phyloP scores from a whole-genome alignment of 129 eudicot species.

The Helianthus tuberosus region DNA sequence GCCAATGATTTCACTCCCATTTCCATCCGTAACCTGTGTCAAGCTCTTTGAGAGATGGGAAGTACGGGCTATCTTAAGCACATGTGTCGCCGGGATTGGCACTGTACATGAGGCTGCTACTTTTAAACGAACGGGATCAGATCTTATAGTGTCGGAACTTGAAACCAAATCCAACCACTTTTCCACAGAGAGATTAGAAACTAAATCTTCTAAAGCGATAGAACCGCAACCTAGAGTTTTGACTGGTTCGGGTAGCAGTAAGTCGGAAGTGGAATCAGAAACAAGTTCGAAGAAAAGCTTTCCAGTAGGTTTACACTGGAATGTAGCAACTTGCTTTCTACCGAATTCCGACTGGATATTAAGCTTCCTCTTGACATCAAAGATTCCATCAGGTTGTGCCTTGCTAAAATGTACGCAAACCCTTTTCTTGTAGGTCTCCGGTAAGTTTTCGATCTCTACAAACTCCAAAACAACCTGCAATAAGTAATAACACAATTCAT shows the following conservation, averaged over 20 bases:
- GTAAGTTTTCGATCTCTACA: conserved; percentile 64
- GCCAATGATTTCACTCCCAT: conserved; percentile 29
- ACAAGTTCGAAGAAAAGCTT: conserved; percentile 58
- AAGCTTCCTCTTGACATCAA: conserved; percentile 66
- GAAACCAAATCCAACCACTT: conserved; percentile 43
- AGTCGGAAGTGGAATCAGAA: conserved; percentile 38
- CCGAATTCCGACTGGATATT: conserved; percentile 68
- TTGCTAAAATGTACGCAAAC: conserved; percentile 62
- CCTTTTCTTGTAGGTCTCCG: conserved; percentile 55
- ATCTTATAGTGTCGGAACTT: conserved; percentile 9
- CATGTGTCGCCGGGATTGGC: conserved; percentile 36
- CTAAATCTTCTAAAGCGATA: conserved; percentile 30
- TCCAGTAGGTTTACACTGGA: conserved; percentile 75
- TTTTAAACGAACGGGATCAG: conserved; percentile 29
- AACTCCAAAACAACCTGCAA: conserved; percentile 84
- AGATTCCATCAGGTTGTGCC: conserved; percentile 68
- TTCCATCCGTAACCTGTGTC: conserved; percentile 27
- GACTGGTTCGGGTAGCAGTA: conserved; percentile 22
- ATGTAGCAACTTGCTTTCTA: conserved; percentile 78
- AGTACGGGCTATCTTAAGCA: conserved; percentile 13
- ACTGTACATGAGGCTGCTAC: conserved; percentile 43
- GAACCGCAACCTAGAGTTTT: conserved; percentile 29
- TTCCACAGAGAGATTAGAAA: conserved; percentile 30
- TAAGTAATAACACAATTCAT: conserved; percentile 11
- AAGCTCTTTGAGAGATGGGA: conserved; percentile 23